A percentile compares a stretch with the other conserved stretches of the same genome.
These are phyloP conservation scores for Globisporangium polare DNA, from an alignment of 352 stramenopile genomes.

Conservation along the genomic window DNA sequence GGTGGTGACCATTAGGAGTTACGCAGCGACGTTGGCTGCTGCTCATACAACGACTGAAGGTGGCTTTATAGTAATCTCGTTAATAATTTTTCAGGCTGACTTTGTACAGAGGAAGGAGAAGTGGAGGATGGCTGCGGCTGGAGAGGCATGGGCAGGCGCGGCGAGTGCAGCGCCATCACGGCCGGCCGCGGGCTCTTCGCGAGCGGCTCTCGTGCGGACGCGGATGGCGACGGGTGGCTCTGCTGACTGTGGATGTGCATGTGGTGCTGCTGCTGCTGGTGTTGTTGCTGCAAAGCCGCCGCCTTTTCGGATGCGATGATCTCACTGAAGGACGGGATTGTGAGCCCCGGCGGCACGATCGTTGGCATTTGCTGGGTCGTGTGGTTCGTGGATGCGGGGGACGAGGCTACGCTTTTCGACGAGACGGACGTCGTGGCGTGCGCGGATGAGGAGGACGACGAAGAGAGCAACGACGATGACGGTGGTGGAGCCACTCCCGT, in stretches of 20 bases:
- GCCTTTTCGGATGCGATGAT: conserved; percentile 20
- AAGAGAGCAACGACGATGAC: conserved; percentile 14
- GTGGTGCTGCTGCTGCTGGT: conserved; percentile 26
- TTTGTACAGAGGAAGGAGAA: conserved; percentile 14
- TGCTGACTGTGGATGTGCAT: conserved; percentile 16
- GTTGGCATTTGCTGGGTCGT: conserved; percentile 7
- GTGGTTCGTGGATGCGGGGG: conserved; percentile 15
- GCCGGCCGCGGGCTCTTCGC: conserved; percentile 12
- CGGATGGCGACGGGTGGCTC: not conserved
- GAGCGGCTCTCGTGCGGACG: conserved; percentile 1
- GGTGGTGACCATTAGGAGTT: not conserved
- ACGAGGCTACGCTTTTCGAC: conserved; percentile 12
- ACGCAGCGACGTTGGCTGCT: not conserved
- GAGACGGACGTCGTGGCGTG: not conserved
- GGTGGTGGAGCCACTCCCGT: conserved; percentile 29
- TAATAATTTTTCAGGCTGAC: conserved; percentile 19
- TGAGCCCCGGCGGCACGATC: conserved; percentile 16
- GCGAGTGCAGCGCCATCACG: conserved; percentile 2
- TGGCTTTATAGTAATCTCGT: conserved; percentile 4
- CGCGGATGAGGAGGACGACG: conserved; percentile 13
- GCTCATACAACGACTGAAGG: not conserved
- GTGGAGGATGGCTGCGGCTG: not conserved
- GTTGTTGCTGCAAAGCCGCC: conserved; percentile 7
- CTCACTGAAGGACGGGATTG: conserved; percentile 18
- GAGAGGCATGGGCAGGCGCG: not conserved